Conservation (phyloP, 805 yeast species). For the Debaryomyces prosopidis region DNA sequence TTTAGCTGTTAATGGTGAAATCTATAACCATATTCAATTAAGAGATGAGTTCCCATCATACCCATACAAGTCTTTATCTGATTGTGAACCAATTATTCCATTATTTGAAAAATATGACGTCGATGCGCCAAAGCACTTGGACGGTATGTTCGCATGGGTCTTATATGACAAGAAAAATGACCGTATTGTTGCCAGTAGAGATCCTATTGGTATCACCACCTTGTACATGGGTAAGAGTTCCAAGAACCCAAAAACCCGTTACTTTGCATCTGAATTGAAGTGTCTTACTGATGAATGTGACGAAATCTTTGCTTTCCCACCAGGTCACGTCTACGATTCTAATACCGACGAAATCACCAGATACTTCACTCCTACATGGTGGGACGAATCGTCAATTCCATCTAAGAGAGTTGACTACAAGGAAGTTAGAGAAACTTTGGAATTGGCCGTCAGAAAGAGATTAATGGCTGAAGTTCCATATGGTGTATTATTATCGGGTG, state of each 20-base stretch:
- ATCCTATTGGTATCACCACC: slow-evolving; percentile 96
- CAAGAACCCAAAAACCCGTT: slow-evolving; percentile 71
- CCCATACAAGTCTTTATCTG: slow-evolving; percentile 80
- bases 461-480: slow-evolving; percentile 99
- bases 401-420: slow-evolving; percentile 71
- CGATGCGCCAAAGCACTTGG: slow-evolving; percentile 90
- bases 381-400: slow-evolving; percentile 81
- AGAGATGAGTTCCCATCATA: slow-evolving; percentile 77
- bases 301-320: slow-evolving; percentile 90
- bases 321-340: slow-evolving; percentile 96
- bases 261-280: slow-evolving; percentile 92
- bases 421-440: slow-evolving; percentile 75
- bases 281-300: slow-evolving; percentile 95
- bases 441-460: slow-evolving; percentile 96
- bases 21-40: slow-evolving; percentile 91
- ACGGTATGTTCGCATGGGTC: slow-evolving; percentile 98
- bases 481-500: slow-evolving; percentile 97
- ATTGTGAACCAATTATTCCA: slow-evolving; percentile 98
- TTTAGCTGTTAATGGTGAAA: slow-evolving; percentile 95
- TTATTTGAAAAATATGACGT: slow-evolving; percentile 80
- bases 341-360: slow-evolving; percentile 81
- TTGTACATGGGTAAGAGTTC: slow-evolving; percentile 88
- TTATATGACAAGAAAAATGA: slow-evolving; percentile 81
- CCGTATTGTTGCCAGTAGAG: slow-evolving; percentile 95
- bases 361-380: slow-evolving; percentile 93